Evolutionary conservation across 2,329 filamentous ascomycete species (phyloP).

Genomic region (Lasiodiplodia sp.): DNA sequence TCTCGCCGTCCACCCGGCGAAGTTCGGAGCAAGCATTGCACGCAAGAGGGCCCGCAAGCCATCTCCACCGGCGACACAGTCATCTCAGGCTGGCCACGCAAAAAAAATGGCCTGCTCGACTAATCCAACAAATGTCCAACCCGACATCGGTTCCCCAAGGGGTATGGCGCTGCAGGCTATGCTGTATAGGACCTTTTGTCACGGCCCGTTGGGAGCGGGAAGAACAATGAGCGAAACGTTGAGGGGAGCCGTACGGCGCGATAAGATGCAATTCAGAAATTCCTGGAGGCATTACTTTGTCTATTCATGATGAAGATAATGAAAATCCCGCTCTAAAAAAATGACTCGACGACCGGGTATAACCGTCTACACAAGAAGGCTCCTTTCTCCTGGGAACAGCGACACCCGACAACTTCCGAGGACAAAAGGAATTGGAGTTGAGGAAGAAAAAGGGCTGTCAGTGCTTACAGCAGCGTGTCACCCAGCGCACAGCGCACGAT

Average conservation of each 20-base stretch:
- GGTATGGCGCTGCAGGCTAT: conserved; percentile 11
- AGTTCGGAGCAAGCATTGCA: conserved; percentile 30
- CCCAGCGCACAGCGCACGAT: conserved; percentile 90
- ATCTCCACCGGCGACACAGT: conserved; percentile 22
- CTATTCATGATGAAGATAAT: conserved; percentile 11
- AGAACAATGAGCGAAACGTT: conserved; percentile 3
- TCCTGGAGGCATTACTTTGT: conserved; percentile 24
- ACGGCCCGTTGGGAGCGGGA: not conserved
- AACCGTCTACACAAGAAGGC: conserved; percentile 13
- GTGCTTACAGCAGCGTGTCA: conserved; percentile 78
- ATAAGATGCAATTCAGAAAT: conserved; percentile 15
- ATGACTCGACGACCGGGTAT: conserved; percentile 19
- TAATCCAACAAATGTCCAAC: conserved; percentile 10
- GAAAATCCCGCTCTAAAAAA: conserved; percentile 5
- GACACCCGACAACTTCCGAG: conserved; percentile 24
- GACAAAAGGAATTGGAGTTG: conserved; percentile 12
- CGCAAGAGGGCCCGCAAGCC: conserved; percentile 23
- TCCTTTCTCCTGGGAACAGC: conserved; percentile 12
- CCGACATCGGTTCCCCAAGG: conserved; percentile 23
- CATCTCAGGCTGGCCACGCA: conserved; percentile 18
- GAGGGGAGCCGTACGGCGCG: not conserved
- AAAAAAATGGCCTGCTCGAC: conserved; percentile 11
- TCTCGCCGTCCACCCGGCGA: conserved; percentile 16
- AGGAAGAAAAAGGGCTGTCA: conserved; percentile 4
- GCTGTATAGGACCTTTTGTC: not conserved